These are phyloP conservation scores for Botrytis porri DNA, from an alignment of 2,329 filamentous ascomycete genomes.

Conservation along the genomic window DNA sequence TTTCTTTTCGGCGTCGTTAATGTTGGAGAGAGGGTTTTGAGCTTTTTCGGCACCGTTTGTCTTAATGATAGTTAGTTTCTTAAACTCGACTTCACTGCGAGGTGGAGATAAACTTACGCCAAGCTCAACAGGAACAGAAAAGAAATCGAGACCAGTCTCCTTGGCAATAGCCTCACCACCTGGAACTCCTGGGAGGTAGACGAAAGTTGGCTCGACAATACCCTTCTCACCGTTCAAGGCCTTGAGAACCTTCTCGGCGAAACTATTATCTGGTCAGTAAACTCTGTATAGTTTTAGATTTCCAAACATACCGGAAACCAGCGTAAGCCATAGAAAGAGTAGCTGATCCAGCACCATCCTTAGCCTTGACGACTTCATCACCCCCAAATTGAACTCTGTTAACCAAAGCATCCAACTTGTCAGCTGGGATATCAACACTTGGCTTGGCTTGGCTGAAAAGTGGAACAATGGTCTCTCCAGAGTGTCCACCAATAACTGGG, in stretches of 20 bases:
- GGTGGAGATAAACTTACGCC: constrained; percentile 69
- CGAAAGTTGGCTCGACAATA: constrained; percentile 89
- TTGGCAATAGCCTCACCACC: constrained; percentile 85
- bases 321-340: constrained; percentile 99
- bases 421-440: constrained; percentile 66
- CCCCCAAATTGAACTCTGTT: constrained; percentile 98
- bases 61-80: constrained; percentile 77
- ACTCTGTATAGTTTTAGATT: neutral
- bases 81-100: constrained; percentile 67
- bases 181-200: constrained; percentile 87
- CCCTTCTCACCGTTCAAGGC: constrained; percentile 91
- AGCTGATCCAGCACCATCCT: constrained; percentile 94
- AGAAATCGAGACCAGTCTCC: constrained; percentile 84
- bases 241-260: constrained; percentile 91
- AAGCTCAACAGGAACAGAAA: constrained; percentile 93
- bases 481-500: constrained; percentile 95
- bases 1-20: constrained; percentile 30
- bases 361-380: constrained; percentile 98
- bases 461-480: constrained; percentile 95
- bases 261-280: constrained; percentile 50
- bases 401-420: constrained; percentile 50
- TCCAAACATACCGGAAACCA: constrained; percentile 70
- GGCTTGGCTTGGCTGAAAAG: constrained; percentile 91
- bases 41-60: constrained; percentile 47
- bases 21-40: constrained; percentile 21